Evolutionary conservation across 2,329 filamentous ascomycete genomes (phyloP), one percentile per base, ranked within the genome.

Genomic region (Capronia coronata): DNA sequence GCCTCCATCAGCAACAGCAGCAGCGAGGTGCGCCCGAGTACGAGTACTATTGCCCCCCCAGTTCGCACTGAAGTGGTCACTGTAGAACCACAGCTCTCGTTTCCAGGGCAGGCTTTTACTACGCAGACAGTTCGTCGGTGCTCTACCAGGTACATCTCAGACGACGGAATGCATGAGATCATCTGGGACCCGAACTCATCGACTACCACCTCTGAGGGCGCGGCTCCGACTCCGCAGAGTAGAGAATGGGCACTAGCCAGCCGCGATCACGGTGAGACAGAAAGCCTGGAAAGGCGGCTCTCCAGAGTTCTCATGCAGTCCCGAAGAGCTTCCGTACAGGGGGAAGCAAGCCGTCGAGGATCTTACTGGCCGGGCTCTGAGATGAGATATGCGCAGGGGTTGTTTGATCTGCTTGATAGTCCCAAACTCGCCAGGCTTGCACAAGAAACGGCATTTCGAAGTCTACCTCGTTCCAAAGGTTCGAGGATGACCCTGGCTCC

Each of bases 121-220:
- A 43, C 29, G 23, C 30, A 42, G 35, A 22, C 51, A 22, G 27
- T 35, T 19, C 58, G 56, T 6, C 52, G 56, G 14, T 59, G 55
- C 47, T 60, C 55, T 9, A 57, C 57, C 22, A 48, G 39, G 18
- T 59, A 55, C 41, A 32, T 58, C 5, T 56, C 58, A 10, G 48
- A 52, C 13, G 44, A 49, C 29, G 39, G 23, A n/a, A 48, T 54
- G 38, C 56, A 58, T 22, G 58, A 60, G 41, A 52, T 60, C 18
- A 55, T 60, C 21, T 59, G 58, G 58, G 58, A 58, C 27, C 55
- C 55, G 35, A 54, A 56, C 25, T 44, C 38, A n/a, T 53, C 52
- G 11, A 40, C 43, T 30, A 30, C 43, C 6, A 47, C 32, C 18
- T 54, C 47, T 11, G 43, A 49, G 13, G 48, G 39, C n/a, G 37